Base-by-base conservation (phyloP, 2,329 filamentous ascomycete species). In the Claviceps humidiphila region DNA sequence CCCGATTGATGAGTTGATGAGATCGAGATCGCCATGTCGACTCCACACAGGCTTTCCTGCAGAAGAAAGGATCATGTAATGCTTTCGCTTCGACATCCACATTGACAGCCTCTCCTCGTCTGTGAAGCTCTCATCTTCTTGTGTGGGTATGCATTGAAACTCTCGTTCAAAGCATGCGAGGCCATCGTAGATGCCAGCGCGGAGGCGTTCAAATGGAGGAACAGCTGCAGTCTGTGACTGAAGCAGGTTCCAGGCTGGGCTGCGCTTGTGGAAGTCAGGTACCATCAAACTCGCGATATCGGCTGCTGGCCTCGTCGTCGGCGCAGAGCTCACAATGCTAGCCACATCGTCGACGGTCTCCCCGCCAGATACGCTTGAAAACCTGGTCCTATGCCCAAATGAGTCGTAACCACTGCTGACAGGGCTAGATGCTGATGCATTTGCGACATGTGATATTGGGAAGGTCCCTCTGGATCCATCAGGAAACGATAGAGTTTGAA, bases 1-100 rank as follows among this genome's bases (percentile, higher is more conserved):
- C 42, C 93, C 93, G 65, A 97, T 91, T 60, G 93, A 96, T 49
- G 87, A 86, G 60, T 94, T 95, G 64, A 97, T 89, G 44, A 97
- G 73, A 51, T 85, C 82, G 58, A 95, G 78, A 59, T 96, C 89
- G 42, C 94, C 93, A 64, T 98, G 91, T 48, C 94, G 81, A 62
- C 89, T 97, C 75, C 91, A 98, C 48, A 98, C 94, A 11, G 93
- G 94, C 66, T 98, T 98, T 20, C 93, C 93, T 9, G 94, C 91
- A 14, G 89, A 91, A 2, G 93, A 97, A 1, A 98, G 74, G 61
- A 98, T 95, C 69, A 98, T 81, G 67, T 95, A 98, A 68, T 98
- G 93, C 68, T 98, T 98, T 56, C 90, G 76, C 71, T 97, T 97
- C 40, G 85, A 81, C 64, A 89, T 93, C 90, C 90, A 98, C 57